A percentile compares a stretch with the other conserved stretches of the same genome.
Conservation (phyloP, 306 rosid species). For the Acacia acuminata region DNA sequence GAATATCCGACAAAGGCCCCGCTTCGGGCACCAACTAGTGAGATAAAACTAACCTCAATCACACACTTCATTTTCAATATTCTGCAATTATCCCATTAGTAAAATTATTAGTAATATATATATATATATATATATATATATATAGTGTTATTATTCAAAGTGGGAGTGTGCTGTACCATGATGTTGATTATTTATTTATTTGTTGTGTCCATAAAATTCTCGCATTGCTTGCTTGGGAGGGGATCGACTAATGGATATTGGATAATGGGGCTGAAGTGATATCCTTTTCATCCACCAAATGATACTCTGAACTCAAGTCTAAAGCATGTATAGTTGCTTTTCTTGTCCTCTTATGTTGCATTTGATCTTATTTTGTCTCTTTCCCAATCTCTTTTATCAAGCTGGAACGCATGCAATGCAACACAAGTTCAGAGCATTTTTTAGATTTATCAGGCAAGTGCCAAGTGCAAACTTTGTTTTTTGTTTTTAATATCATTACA, state of each 20-base stretch:
- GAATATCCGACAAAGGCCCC: constrained; percentile 26
- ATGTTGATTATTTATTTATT: constrained; percentile 24
- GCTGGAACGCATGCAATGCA: too few relatives aligned
- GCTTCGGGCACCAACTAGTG: constrained; percentile 17
- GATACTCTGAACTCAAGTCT: constrained; percentile 7
- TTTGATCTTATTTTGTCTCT: not conserved
- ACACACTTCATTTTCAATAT: constrained; percentile 25
- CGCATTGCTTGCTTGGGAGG: constrained; percentile 27
- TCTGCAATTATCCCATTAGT: constrained; percentile 14
- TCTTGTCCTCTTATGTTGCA: constrained; percentile 10
- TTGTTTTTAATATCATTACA: too few relatives aligned
- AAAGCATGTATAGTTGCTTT: not conserved
- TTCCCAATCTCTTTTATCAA: not conserved
- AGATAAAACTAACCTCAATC: constrained; percentile 14
- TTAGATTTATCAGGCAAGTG: too few relatives aligned
- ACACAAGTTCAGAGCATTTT: too few relatives aligned
- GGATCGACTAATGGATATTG: constrained; percentile 8
- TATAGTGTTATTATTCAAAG: constrained; percentile 5
- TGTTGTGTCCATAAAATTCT: constrained; percentile 22
- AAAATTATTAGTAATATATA: not conserved
- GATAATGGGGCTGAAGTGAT: constrained; percentile 6
- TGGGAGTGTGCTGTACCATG: constrained; percentile 1
- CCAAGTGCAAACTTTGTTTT: not conserved
- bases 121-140: not conserved
- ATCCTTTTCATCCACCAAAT: constrained; percentile 29